Evolutionary conservation across 1,284 basidiomycete species (phyloP).

Genomic region (Pascua sp.): DNA sequence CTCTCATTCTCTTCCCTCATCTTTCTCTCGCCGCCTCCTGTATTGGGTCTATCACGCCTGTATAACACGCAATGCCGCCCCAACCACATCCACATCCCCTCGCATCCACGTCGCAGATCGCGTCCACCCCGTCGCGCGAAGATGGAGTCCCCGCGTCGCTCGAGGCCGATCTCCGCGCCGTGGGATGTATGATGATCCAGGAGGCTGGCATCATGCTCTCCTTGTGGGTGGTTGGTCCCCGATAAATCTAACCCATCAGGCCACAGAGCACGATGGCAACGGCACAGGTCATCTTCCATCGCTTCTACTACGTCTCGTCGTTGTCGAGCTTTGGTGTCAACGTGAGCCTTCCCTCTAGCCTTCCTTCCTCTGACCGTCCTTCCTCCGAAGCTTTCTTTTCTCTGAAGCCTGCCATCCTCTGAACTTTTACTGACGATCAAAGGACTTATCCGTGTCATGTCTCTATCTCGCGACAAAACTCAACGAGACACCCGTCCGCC

Average conservation of each 20-base stretch:
- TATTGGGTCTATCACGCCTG: background rate
- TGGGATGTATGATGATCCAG: conserved; percentile 88
- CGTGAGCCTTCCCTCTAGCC: conserved; percentile 58
- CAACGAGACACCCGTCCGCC: conserved; percentile 84
- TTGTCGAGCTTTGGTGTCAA: conserved; percentile 88
- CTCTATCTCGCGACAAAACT: conserved; percentile 94
- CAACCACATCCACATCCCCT: conserved; percentile 76
- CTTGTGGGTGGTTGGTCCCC: conserved; percentile 56
- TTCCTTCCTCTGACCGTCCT: no score
- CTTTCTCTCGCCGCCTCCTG: no score
- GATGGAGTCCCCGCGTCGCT: conserved; percentile 77
- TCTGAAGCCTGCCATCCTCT: no score
- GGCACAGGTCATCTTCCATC: conserved; percentile 91
- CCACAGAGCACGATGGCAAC: conserved; percentile 96
- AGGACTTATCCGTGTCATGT: conserved; percentile 91
- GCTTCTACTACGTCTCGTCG: conserved; percentile 95
- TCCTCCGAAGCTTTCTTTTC: no score
- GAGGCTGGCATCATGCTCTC: conserved; percentile 86
- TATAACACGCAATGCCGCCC: conserved; percentile 23
- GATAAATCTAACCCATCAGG: conserved; percentile 52
- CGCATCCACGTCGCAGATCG: conserved; percentile 73
- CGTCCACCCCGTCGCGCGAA: conserved; percentile 69
- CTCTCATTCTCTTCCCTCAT: background rate
- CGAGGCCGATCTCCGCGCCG: conserved; percentile 80
- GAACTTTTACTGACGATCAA: conserved; percentile 7